A percentile compares a stretch with the other conserved stretches of the same genome.
Evolutionary conservation across 2,329 filamentous ascomycete species (phyloP).

Genomic region (Arthrobotrys entomopaga): DNA sequence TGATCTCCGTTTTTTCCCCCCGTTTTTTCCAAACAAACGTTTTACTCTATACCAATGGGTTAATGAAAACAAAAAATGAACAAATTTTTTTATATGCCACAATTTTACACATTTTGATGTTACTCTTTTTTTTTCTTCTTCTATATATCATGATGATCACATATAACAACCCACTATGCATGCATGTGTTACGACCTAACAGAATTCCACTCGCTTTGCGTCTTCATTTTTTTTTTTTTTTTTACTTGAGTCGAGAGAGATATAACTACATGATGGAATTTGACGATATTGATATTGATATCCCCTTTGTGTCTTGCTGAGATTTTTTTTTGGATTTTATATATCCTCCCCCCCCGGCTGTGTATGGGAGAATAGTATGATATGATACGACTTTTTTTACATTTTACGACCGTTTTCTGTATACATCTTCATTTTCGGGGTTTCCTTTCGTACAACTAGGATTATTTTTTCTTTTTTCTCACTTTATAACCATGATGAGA

Average conservation of each 20-base stretch:
- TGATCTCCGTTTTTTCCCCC: conserved; percentile 25
- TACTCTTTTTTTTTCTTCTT: conserved; percentile 5
- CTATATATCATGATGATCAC: conserved; percentile 2
- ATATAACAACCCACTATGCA: conserved; percentile 19
- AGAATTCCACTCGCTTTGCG: conserved; percentile 19
- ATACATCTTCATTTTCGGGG: not conserved
- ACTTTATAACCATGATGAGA: not conserved
- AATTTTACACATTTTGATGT: not conserved
- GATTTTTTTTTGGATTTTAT: not conserved
- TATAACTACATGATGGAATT: not conserved
- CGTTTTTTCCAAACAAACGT: not conserved
- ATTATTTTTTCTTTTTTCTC: conserved; percentile 11
- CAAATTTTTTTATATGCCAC: not conserved
- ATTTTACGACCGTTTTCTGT: not conserved
- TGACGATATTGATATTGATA: conserved; percentile 3
- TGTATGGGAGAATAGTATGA: not conserved
- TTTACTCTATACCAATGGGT: conserved; percentile 41
- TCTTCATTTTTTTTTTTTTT: not conserved
- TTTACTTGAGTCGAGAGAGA: no score
- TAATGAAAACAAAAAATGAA: conserved; percentile 52
- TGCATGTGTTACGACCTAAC: conserved; percentile 15
- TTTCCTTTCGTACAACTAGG: conserved; percentile 7
- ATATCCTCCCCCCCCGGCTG: not conserved
- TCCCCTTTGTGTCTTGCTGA: conserved; percentile 6
- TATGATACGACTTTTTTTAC: not conserved